Conservation (phyloP, 805 yeast species). For the Yueomyces sinensis region DNA sequence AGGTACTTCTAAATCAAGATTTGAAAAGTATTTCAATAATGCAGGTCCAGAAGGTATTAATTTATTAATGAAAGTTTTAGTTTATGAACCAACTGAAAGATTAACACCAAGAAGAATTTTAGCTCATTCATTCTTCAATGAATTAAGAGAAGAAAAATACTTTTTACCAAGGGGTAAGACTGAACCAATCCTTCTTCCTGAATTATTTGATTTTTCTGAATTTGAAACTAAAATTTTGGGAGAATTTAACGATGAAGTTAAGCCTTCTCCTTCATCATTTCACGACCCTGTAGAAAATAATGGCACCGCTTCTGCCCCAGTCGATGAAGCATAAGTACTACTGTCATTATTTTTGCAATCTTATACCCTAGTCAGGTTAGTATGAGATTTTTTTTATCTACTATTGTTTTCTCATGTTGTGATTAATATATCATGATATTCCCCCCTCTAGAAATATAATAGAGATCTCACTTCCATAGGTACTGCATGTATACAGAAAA, state of each 20-base stretch:
- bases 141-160: constrained; percentile 46
- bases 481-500: too few species aligned
- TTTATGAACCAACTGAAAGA: constrained; percentile 81
- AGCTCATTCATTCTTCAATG: constrained; percentile 83
- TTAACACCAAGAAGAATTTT: constrained; percentile 69
- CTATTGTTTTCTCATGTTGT: too few species aligned
- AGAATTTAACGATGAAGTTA: constrained; percentile 11
- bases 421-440: too few species aligned
- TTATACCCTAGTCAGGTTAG: too few species aligned
- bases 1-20: constrained; percentile 41
- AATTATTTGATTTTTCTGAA: constrained; percentile 57
- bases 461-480: too few species aligned
- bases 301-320: too few species aligned
- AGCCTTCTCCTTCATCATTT: too few species aligned
- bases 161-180: constrained; percentile 44
- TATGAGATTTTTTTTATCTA: too few species aligned
- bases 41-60: constrained; percentile 84
- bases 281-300: too few species aligned
- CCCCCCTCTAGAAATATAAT: too few species aligned
- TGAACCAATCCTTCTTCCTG: constrained; percentile 30
- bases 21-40: constrained; percentile 54
- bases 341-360: too few species aligned
- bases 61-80: constrained; percentile 64
- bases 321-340: too few species aligned
- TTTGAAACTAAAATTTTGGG: constrained; percentile 42